Evolutionary conservation across 352 stramenopile species (phyloP).

Genomic region (Pythium pyrilobum): DNA sequence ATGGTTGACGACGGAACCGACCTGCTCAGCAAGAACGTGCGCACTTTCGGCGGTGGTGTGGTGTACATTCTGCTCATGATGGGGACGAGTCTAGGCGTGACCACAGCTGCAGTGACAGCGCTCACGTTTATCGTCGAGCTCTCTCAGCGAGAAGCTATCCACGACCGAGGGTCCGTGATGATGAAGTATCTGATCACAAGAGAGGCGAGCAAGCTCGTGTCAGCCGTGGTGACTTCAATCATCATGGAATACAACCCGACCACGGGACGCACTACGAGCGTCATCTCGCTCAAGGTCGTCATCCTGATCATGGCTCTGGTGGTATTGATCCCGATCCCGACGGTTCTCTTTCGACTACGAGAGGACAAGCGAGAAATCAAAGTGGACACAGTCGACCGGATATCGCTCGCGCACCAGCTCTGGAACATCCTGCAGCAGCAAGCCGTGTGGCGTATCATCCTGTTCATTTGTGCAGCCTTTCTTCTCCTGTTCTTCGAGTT

Average conservation of each 20-base stretch:
- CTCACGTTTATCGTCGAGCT: slow-evolving; percentile 70
- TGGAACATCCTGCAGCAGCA: slow-evolving; percentile 77
- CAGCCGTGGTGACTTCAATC: slow-evolving; percentile 21
- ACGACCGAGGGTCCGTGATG: slow-evolving; percentile 56
- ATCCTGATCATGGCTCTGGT: slow-evolving; percentile 66
- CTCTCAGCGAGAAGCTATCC: slow-evolving; percentile 71
- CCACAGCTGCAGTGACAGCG: slow-evolving; percentile 46
- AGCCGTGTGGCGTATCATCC: slow-evolving; percentile 64
- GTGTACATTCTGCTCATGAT: slow-evolving; percentile 77
- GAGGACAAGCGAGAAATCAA: slow-evolving; percentile 73
- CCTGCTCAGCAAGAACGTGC: slow-evolving; percentile 33
- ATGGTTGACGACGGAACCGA: slow-evolving; percentile 45
- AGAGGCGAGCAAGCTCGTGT: slow-evolving; percentile 33
- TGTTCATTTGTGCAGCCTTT: slow-evolving; percentile 57
- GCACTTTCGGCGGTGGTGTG: slow-evolving; percentile 45
- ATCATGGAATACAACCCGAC: slow-evolving; percentile 33
- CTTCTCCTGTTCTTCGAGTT: slow-evolving; percentile 67
- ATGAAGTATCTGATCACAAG: slow-evolving; percentile 66
- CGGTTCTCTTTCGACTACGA: slow-evolving; percentile 54
- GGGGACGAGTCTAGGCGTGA: slow-evolving; percentile 55
- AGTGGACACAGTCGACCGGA: slow-evolving; percentile 58
- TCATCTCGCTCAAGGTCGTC: slow-evolving; percentile 63
- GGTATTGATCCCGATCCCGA: slow-evolving; percentile 55
- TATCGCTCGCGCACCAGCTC: slow-evolving; percentile 50
- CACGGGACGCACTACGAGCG: slow-evolving; percentile 25